phyloP scores from a whole-genome alignment of 306 rosid species.

The Mimosa bimucronata region DNA sequence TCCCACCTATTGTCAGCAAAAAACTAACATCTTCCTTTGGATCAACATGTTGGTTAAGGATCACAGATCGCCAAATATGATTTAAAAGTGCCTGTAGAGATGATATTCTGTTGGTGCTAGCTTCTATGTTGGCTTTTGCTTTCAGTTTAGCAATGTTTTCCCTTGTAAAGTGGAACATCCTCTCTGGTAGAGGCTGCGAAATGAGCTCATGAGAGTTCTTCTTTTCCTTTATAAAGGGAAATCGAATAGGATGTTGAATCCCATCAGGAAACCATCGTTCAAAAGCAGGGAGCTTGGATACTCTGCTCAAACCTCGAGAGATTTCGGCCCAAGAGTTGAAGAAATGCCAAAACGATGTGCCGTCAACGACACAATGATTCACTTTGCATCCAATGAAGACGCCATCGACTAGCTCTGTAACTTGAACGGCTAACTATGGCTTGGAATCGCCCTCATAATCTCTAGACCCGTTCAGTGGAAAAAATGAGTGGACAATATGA shows the following conservation, averaged over 20 bases:
- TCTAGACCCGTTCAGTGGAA: conserved; percentile 8
- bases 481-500: conserved; percentile 34
- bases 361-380: conserved; percentile 31
- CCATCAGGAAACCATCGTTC: background rate
- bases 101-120: conserved; percentile 36
- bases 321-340: conserved; percentile 46
- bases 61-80: conserved; percentile 46
- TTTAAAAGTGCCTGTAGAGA: conserved; percentile 51
- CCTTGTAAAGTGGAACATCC: conserved; percentile 40
- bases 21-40: conserved; percentile 22
- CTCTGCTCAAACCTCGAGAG: background rate
- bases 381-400: conserved; percentile 32
- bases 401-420: conserved; percentile 42
- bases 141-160: conserved; percentile 42
- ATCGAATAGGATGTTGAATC: background rate
- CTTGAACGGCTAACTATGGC: conserved; percentile 40
- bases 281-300: background rate
- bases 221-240: background rate
- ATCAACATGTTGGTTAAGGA: conserved; percentile 14
- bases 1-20: background rate
- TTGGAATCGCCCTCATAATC: conserved; percentile 12
- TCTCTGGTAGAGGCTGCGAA: background rate
- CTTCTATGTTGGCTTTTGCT: conserved; percentile 45
- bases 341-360: conserved; percentile 38
- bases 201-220: background rate